A percentile compares a stretch with the other conserved stretches of the same genome.
phyloP scores from a whole-genome alignment of 257 asterid species.

The Linderniella brevidens region DNA sequence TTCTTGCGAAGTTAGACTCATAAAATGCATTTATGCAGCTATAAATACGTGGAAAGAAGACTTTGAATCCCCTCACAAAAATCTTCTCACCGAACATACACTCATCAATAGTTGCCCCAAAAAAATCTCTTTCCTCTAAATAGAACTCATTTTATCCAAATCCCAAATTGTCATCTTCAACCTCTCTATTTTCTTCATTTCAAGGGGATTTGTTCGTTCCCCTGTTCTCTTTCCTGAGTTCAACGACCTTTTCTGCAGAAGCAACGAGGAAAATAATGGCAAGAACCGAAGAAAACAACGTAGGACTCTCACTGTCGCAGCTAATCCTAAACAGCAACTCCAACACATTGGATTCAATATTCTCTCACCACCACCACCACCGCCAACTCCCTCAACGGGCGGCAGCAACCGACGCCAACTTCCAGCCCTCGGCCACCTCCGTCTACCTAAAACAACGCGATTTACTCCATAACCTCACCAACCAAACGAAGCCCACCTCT shows the following conservation, averaged over 20 bases:
- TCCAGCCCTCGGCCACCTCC: slow-evolving; percentile 50
- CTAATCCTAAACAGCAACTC: slow-evolving; percentile 45
- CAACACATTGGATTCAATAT: slow-evolving; percentile 74
- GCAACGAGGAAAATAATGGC: slow-evolving; percentile 18
- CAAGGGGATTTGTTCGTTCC: too few species aligned
- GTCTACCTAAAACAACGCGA: slow-evolving; percentile 58
- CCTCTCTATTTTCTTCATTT: too few species aligned
- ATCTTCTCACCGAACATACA: too few species aligned
- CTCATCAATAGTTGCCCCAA: too few species aligned
- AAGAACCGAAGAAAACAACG: slow-evolving; percentile 16
- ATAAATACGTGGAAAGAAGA: too few species aligned
- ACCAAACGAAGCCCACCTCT: slow-evolving; percentile 14
- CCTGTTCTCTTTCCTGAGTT: too few species aligned
- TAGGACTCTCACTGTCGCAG: slow-evolving; percentile 46
- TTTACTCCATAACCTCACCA: slow-evolving; percentile 33
- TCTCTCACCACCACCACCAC: slow-evolving; percentile 32
- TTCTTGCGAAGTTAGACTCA: too few species aligned
- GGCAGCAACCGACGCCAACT: slow-evolving; percentile 9
- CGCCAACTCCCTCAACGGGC: slow-evolving; percentile 10
- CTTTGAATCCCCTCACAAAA: too few species aligned
- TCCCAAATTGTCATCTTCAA: too few species aligned
- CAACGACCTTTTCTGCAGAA: neutral
- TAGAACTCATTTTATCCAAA: too few species aligned
- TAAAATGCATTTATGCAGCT: too few species aligned
- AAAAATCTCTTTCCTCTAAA: too few species aligned